phyloP scores from a whole-genome alignment of 768 basidiomycete genomes.

The Auricularia auricula-judae region DNA sequence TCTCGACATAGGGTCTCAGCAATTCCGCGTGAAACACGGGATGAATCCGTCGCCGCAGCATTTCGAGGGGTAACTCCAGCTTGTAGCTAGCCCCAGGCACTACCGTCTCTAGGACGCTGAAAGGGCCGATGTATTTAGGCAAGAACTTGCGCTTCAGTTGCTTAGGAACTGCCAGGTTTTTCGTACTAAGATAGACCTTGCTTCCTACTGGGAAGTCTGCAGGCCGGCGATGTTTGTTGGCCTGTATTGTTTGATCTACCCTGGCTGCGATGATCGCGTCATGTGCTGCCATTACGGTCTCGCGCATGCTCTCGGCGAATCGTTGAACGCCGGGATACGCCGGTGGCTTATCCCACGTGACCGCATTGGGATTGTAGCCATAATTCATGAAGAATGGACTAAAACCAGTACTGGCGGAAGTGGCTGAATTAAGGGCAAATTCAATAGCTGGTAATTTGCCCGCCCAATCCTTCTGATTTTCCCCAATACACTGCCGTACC shows the following conservation, averaged over 20 bases:
- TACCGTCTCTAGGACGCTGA: constrained; percentile 11
- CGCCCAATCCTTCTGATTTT: constrained; percentile 21
- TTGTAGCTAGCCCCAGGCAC: constrained; percentile 10
- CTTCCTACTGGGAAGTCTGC: constrained; percentile 16
- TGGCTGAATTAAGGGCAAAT: constrained; percentile 27
- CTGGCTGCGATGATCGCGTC: constrained; percentile 16
- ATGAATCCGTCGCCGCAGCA: constrained; percentile 15
- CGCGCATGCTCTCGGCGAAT: constrained; percentile 15
- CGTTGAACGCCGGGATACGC: constrained; percentile 14
- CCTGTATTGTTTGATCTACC: constrained; percentile 16
- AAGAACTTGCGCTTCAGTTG: constrained; percentile 20
- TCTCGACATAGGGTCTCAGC: background rate
- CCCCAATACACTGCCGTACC: constrained; percentile 13
- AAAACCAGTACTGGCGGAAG: constrained; percentile 21
- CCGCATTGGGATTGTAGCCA: constrained; percentile 9
- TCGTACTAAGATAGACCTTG: constrained; percentile 24
- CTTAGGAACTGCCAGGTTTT: constrained; percentile 24
- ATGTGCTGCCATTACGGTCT: constrained; percentile 16
- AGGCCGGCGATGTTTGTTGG: constrained; percentile 13
- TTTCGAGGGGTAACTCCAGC: constrained; percentile 16
- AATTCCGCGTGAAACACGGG: constrained; percentile 9
- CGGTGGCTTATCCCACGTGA: no score
- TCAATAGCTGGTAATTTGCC: constrained; percentile 20
- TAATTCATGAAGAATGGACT: constrained; percentile 13
- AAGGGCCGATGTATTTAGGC: constrained; percentile 27